Evolutionary conservation across 768 basidiomycete genomes (phyloP).

Genomic region (Suillus lakei): DNA sequence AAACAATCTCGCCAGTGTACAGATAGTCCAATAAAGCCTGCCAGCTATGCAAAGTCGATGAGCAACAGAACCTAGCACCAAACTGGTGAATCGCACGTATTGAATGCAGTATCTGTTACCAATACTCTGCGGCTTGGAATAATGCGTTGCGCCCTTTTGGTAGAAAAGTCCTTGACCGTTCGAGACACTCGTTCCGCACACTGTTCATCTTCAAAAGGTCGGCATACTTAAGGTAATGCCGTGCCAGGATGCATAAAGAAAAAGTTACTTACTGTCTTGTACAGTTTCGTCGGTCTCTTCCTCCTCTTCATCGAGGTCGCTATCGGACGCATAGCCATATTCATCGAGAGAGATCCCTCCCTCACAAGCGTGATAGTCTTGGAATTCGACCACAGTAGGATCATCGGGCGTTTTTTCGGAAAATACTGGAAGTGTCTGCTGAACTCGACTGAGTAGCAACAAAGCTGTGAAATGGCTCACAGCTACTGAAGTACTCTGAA

Average conservation of each 20-base stretch:
- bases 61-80: background rate
- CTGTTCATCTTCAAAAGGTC: background rate
- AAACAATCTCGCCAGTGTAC: conserved; percentile 37
- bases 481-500: conserved; percentile 20
- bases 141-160: background rate
- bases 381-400: conserved; percentile 11
- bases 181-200: background rate
- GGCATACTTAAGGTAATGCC: background rate
- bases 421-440: background rate
- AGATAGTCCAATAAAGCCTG: conserved; percentile 39
- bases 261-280: background rate
- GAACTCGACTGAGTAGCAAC: background rate
- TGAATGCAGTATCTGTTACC: conserved; percentile 17
- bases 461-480: conserved; percentile 14
- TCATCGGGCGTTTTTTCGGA: background rate
- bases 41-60: conserved; percentile 30
- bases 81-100: conserved; percentile 5
- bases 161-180: background rate
- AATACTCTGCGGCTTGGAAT: conserved; percentile 11
- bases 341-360: conserved; percentile 10
- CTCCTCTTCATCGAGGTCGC: conserved; percentile 29
- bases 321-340: conserved; percentile 29
- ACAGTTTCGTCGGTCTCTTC: background rate
- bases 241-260: background rate
- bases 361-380: background rate